These are phyloP conservation scores for Aschersonia sp. DNA, from an alignment of 2,329 filamentous ascomycete genomes.

Conservation along the genomic window DNA sequence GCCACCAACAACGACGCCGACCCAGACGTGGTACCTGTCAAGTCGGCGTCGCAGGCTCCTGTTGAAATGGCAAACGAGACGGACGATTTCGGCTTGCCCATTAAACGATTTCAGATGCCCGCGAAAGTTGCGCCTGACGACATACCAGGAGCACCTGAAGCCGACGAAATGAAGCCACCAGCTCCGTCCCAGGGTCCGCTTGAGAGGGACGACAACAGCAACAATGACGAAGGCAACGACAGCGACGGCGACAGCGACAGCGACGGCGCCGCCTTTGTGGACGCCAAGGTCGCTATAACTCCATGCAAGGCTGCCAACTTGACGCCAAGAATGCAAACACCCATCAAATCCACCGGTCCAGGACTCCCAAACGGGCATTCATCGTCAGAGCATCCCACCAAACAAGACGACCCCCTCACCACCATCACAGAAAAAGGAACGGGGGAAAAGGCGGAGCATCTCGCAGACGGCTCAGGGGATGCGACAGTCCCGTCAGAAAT, in stretches of 20 bases:
- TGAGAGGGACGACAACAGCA: background rate
- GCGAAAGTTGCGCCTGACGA: background rate
- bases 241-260: conserved; percentile 14
- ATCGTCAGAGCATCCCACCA: background rate
- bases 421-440: background rate
- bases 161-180: conserved; percentile 10
- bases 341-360: background rate
- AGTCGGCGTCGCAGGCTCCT: conserved; percentile 13
- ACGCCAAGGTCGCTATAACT: conserved; percentile 16
- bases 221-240: conserved; percentile 1
- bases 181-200: conserved; percentile 4
- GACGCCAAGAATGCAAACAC: background rate
- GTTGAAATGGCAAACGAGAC: conserved; percentile 25
- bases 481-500: background rate
- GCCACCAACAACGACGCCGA: conserved; percentile 10
- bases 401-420: background rate
- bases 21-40: conserved; percentile 7
- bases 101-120: conserved; percentile 28
- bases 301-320: background rate
- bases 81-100: conserved; percentile 60
- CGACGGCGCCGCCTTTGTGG: conserved; percentile 22
- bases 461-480: background rate
- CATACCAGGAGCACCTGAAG: background rate
- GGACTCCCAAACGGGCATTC: background rate
- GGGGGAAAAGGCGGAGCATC: background rate